These are phyloP conservation scores for Suillus subalutaceus DNA, from an alignment of 768 basidiomycete species.

Conservation along the genomic window DNA sequence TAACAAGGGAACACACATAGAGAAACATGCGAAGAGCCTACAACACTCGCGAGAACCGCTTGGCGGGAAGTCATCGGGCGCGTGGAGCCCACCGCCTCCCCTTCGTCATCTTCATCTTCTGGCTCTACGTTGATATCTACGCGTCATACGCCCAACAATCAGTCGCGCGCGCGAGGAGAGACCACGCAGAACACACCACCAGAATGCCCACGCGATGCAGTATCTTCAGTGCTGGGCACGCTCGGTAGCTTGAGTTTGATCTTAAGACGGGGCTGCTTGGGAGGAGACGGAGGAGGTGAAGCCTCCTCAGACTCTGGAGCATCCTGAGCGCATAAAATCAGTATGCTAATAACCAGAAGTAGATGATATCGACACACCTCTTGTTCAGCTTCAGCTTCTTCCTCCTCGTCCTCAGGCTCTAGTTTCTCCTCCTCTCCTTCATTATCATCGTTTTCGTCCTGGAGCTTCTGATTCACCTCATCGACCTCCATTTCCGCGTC, in stretches of 20 bases:
- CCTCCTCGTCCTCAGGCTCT: constrained; percentile 40
- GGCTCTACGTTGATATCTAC: constrained; percentile 46
- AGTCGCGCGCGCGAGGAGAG: not conserved
- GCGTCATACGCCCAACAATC: not conserved
- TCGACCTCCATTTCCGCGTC: constrained; percentile 45
- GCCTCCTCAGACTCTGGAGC: constrained; percentile 37
- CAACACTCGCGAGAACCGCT: constrained; percentile 70
- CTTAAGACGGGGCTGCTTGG: constrained; percentile 50
- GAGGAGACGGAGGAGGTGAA: constrained; percentile 32
- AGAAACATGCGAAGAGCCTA: constrained; percentile 70
- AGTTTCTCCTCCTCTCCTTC: constrained; percentile 27
- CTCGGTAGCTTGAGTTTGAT: constrained; percentile 63
- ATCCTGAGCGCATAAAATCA: constrained; percentile 26
- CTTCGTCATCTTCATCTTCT: constrained; percentile 46
- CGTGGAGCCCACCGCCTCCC: constrained; percentile 32
- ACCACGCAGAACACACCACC: constrained; percentile 20
- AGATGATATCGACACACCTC: constrained; percentile 15
- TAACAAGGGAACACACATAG: constrained; percentile 41
- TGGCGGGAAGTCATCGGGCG: constrained; percentile 61
- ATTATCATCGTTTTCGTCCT: constrained; percentile 21
- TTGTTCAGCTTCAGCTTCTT: constrained; percentile 30
- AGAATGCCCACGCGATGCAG: constrained; percentile 32
- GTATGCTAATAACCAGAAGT: constrained; percentile 24
- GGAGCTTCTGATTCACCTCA: constrained; percentile 7
- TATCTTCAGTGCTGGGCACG: constrained; percentile 35